phyloP scores from a whole-genome alignment of 345 rosid species.

The Luvunga scandens region DNA sequence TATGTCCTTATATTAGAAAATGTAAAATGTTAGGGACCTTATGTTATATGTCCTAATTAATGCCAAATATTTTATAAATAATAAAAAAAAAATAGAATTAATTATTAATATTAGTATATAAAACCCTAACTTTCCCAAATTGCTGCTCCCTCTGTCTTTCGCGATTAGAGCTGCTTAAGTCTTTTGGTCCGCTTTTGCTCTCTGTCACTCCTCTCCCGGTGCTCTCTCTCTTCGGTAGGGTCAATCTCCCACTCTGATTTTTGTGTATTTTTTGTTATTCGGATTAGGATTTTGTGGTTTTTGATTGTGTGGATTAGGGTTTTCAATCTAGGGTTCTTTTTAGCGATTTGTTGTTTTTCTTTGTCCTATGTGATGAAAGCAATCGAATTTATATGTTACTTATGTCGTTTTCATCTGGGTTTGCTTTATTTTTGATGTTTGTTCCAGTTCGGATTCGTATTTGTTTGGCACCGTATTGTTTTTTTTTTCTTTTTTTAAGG shows the following conservation, averaged over 20 bases:
- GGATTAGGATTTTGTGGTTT: background rate
- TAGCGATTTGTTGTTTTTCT: background rate
- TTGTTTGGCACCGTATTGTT: background rate
- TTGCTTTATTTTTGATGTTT: constrained; percentile 2
- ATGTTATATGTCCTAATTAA: background rate
- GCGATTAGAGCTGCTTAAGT: background rate
- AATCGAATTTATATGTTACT: background rate
- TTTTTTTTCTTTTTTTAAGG: background rate
- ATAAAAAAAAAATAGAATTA: background rate
- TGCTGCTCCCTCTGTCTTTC: no score
- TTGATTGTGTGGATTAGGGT: background rate
- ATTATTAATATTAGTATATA: background rate
- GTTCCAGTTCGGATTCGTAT: background rate
- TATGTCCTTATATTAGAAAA: background rate
- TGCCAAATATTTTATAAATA: background rate
- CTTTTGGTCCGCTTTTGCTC: background rate
- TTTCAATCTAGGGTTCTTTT: background rate
- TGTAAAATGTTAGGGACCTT: background rate
- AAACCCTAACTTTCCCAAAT: background rate
- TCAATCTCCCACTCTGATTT: background rate
- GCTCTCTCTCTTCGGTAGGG: constrained; percentile 12
- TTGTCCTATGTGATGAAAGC: background rate
- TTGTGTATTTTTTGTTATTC: background rate
- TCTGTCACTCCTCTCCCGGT: constrained; percentile 3
- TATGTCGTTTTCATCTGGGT: background rate